Evolutionary conservation across 495 filamentous ascomycete species (phyloP).

Genomic region (Amniculicola lignicola): DNA sequence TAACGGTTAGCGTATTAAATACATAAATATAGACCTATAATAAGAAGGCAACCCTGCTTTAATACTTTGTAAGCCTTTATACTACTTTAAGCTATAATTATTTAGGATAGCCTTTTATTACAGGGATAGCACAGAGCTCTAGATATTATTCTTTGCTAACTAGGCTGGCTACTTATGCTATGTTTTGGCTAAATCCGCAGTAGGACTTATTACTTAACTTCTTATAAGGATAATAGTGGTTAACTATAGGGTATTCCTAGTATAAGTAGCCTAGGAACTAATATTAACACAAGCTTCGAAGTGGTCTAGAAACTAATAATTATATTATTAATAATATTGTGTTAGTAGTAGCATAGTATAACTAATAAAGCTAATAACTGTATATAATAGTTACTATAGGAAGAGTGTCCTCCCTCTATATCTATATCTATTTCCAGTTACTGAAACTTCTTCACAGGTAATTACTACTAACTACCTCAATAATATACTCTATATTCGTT

Average conservation of each 20-base stretch:
- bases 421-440: too few species aligned
- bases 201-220: not conserved
- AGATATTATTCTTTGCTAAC: not conserved
- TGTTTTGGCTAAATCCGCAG: not conserved
- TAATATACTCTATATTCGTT: too few species aligned
- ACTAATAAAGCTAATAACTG: too few species aligned
- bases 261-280: not conserved
- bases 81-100: not conserved
- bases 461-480: too few species aligned
- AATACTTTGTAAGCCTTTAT: not conserved
- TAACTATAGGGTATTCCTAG: not conserved
- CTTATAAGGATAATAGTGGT: not conserved
- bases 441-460: too few species aligned
- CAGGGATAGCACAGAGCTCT: not conserved
- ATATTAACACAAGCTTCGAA: not conserved
- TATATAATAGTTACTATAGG: too few species aligned
- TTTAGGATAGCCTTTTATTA: not conserved
- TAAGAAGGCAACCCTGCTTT: too few species aligned
- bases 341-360: too few species aligned
- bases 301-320: too few species aligned
- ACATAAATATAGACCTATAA: not conserved
- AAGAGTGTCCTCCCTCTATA: too few species aligned
- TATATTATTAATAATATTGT: too few species aligned
- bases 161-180: not conserved
- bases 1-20: not conserved